Base-by-base conservation (phyloP, 352 stramenopile species). In the Heterotrichella gracilis region DNA sequence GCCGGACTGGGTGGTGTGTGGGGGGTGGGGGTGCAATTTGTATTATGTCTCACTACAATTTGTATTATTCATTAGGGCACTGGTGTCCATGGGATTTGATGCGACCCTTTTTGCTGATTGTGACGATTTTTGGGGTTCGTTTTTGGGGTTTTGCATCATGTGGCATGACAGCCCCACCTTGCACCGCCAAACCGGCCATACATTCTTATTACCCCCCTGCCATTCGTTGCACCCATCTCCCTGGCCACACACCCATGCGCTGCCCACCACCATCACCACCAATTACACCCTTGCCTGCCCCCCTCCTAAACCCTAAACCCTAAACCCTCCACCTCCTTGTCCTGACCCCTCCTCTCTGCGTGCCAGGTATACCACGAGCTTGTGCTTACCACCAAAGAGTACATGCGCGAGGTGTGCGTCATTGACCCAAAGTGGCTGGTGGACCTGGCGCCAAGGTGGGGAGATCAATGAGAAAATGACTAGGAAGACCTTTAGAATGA, bases 321-420 rank as follows among this genome's bases (percentile, higher is more conserved):
- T n/a, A n/a, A n/a, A n/a, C n/a, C n/a, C n/a, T n/a, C n/a, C n/a
- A n/a, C n/a, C n/a, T 75, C 64, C 42, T 78, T 92, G 0, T 82
- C 96, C n/a, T n/a, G n/a, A n/a, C n/a, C n/a, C n/a, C n/a, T n/a
- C n/a, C n/a, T n/a, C n/a, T n/a, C n/a, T n/a, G n/a, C n/a, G n/a
- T n/a, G n/a, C n/a, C n/a, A n/a, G n/a, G n/a, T n/a, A 25, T 99
- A 99, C 78, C 89, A 98, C 77, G 92, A 98, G 69, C 81, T 99
- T 25, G 86, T 91, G 14, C 74, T 94, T 21, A 93, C 86, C 23
- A 88, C 85, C 4, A 90, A 89, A 66, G 92, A 99, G 74, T 99
- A 99, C 80, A 99, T 99, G 93, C 84, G 92, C 71, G 96, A 95
- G 74, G 89, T 97, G 70, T 95, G 97, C 87, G 89, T 90, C 2